Percentiles rank a stretch among this genome's conserved stretches.
These are phyloP conservation scores for Phytophthora podocarpi DNA, from an alignment of 352 stramenopile genomes.

Conservation along the genomic window DNA sequence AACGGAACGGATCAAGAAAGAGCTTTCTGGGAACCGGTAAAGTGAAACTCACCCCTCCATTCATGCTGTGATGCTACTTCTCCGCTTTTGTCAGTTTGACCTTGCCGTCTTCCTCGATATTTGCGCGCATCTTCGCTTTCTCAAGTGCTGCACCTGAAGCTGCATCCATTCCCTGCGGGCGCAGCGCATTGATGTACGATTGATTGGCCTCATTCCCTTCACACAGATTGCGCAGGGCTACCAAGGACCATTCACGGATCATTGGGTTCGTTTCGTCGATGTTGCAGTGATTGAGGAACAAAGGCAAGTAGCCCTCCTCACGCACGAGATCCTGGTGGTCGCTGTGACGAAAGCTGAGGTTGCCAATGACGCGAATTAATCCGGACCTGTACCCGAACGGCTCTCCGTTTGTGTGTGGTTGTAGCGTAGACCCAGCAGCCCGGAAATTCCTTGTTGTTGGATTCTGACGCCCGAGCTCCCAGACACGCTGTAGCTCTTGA, in stretches of 20 bases:
- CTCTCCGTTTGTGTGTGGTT: constrained; percentile 27
- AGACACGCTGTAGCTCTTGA: constrained; percentile 64
- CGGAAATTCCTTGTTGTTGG: constrained; percentile 12
- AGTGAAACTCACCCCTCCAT: neutral
- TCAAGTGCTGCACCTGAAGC: constrained; percentile 30
- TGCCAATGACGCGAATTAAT: constrained; percentile 83
- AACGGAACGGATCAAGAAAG: constrained; percentile 12
- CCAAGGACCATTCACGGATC: constrained; percentile 90
- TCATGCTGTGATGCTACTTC: neutral
- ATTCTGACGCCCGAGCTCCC: constrained; percentile 45
- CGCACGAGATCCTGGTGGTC: constrained; percentile 82
- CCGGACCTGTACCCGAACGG: constrained; percentile 76
- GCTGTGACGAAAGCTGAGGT: constrained; percentile 76
- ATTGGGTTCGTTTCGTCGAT: constrained; percentile 88
- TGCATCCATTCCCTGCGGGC: constrained; percentile 58
- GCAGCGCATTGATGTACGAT: constrained; percentile 43
- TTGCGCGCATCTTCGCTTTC: constrained; percentile 38
- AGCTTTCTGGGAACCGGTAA: constrained; percentile 5
- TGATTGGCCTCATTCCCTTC: constrained; percentile 72
- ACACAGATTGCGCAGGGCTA: constrained; percentile 89
- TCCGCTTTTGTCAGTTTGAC: constrained; percentile 29
- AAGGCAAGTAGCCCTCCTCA: constrained; percentile 64
- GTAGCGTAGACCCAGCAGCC: constrained; percentile 6
- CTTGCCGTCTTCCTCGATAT: constrained; percentile 39
- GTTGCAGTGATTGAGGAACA: constrained; percentile 92